Percentiles rank a stretch among this genome's conserved stretches.
phyloP scores from a whole-genome alignment of 2,329 filamentous ascomycete genomes.

The Hyphodiscus sp. region DNA sequence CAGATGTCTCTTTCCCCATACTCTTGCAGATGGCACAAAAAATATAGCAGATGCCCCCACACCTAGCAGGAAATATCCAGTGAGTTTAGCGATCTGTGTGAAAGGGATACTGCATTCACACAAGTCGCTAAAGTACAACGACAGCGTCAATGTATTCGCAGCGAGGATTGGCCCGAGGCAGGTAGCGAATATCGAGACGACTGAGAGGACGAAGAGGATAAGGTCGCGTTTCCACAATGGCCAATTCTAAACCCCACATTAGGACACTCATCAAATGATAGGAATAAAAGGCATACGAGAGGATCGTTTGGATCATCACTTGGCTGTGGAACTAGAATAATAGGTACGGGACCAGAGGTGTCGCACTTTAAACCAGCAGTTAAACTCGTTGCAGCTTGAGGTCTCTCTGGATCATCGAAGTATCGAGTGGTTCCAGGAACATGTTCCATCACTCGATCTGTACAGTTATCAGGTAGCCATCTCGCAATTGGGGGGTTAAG shows the following conservation, averaged over 20 bases:
- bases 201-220: slow-evolving; percentile 70
- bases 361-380: slow-evolving; percentile 63
- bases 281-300: slow-evolving; percentile 42
- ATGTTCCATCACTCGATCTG: slow-evolving; percentile 42
- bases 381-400: slow-evolving; percentile 35
- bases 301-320: slow-evolving; percentile 89
- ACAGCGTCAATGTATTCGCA: slow-evolving; percentile 76
- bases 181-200: slow-evolving; percentile 76
- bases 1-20: slow-evolving; percentile 89
- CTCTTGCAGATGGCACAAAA: slow-evolving; percentile 78
- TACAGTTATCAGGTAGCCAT: neutral
- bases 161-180: slow-evolving; percentile 82
- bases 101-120: slow-evolving; percentile 43
- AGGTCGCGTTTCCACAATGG: slow-evolving; percentile 78
- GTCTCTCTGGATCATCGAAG: slow-evolving; percentile 51
- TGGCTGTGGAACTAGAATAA: slow-evolving; percentile 85
- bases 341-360: slow-evolving; percentile 55
- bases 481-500: neutral
- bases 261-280: slow-evolving; percentile 4
- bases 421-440: slow-evolving; percentile 67
- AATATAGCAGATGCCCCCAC: slow-evolving; percentile 76
- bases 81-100: slow-evolving; percentile 73
- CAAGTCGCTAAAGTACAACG: slow-evolving; percentile 49
- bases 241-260: slow-evolving; percentile 55
- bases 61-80: slow-evolving; percentile 80